Base-by-base conservation (phyloP, 1,139 yeast genomes). In the Trichomonascaceae sp. region DNA sequence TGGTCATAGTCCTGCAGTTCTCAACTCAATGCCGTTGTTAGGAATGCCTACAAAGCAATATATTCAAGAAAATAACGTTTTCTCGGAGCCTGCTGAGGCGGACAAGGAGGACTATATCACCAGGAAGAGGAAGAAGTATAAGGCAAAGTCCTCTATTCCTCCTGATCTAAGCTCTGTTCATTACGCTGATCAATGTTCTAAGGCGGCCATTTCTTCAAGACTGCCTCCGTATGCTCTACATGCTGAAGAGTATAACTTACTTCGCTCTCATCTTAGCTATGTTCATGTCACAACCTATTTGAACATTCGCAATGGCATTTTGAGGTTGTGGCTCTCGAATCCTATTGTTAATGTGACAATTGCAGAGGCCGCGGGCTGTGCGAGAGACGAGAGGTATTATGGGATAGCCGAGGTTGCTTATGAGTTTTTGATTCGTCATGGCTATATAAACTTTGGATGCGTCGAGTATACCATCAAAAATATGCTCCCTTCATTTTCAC, bases 351-450 rank as follows among this genome's bases (percentile, higher is more conserved):
- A 67, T 44, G 78, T 74, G 17, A 72, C 76, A 1, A 61, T 68
- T 47, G 65, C 68, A 9, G 78, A 74, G 57, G 78, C 78, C 1
- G 75, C 74, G 0, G 77, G 78, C 1, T 73, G 77, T 56, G 74
- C 71, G 13, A 65, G 71, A 20, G 74, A 73, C 32, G 74, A 70
- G 38, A 66, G 75, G 10, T 73, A 63, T 57, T 73, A 69, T 53
- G 68, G 66, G 6, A 61, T 74, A 30, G 77, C 77, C 0, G 77
- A 71, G 53, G 72, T 72, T 30, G 76, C 77, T 2, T 74, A 66
- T 55, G 77, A 74, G 55, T 73, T 73, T 69, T 65, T 74, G 8
- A 69, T 71, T 15, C 69, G 78, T 3, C 63, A 70, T 54, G 78
- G 78, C 3, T 72, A 72, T 59, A 74, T 74, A 56, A 74, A 74